These are phyloP conservation scores for Curvularia verruculosa DNA, from an alignment of 2,329 filamentous ascomycete genomes.

Conservation along the genomic window DNA sequence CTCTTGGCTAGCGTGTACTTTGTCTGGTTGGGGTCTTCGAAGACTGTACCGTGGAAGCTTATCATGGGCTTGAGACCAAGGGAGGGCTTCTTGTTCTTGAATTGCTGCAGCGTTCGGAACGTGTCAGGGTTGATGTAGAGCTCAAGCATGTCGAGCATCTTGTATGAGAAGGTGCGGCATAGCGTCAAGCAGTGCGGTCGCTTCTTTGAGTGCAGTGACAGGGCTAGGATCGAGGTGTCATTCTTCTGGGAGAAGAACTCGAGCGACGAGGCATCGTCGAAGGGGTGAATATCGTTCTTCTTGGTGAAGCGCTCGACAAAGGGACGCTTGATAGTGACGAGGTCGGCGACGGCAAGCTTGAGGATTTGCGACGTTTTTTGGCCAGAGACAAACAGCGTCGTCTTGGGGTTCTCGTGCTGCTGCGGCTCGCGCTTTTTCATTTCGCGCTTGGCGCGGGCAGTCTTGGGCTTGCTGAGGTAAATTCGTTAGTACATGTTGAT, in stretches of 20 bases:
- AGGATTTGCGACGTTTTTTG: conserved; percentile 82
- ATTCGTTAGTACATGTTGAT: conserved; percentile 7
- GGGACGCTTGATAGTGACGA: conserved; percentile 83
- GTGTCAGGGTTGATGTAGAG: conserved; percentile 77
- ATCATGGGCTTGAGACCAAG: conserved; percentile 88
- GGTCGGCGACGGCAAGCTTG: conserved; percentile 82
- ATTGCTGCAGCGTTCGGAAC: conserved; percentile 73
- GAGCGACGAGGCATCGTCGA: conserved; percentile 84
- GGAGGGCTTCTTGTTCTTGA: conserved; percentile 68
- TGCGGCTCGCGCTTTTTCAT: conserved; percentile 94
- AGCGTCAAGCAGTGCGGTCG: conserved; percentile 89
- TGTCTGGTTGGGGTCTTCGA: conserved; percentile 79
- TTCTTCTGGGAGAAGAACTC: conserved; percentile 98
- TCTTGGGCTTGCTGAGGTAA: conserved; percentile 66
- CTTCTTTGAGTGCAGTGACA: conserved; percentile 89
- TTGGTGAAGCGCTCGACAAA: conserved; percentile 91
- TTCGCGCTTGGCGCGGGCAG: conserved; percentile 90
- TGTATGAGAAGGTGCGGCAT: conserved; percentile 80
- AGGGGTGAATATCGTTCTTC: conserved; percentile 95
- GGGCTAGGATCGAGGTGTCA: conserved; percentile 83
- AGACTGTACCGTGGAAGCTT: conserved; percentile 86
- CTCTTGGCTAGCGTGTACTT: conserved; percentile 87
- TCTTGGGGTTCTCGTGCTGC: conserved; percentile 86
- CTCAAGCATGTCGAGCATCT: conserved; percentile 94
- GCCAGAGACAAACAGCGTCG: conserved; percentile 85